A percentile compares a stretch with the other conserved stretches of the same genome.
These are phyloP conservation scores for Emergomyces pasteurianus DNA, from an alignment of 2,329 filamentous ascomycete genomes.

Conservation along the genomic window DNA sequence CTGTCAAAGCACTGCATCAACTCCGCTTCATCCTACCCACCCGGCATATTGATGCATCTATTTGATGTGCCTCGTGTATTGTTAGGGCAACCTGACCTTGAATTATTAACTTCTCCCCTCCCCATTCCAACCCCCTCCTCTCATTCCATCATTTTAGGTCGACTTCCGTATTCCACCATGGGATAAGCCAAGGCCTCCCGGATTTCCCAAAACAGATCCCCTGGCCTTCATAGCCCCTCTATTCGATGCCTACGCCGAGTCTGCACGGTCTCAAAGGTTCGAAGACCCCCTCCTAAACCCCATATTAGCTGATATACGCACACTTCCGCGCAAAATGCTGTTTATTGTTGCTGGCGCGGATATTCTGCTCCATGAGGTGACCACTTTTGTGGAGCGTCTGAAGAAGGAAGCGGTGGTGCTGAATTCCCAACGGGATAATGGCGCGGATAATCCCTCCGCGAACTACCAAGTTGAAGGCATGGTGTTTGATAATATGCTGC, in stretches of 20 bases:
- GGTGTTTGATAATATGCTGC: constrained; percentile 19
- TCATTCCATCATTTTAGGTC: too few relatives aligned
- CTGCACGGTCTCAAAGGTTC: constrained; percentile 12
- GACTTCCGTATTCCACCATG: constrained; percentile 30
- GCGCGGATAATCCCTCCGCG: not conserved
- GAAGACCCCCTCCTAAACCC: constrained; percentile 28
- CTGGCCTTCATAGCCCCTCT: constrained; percentile 29
- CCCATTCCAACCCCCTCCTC: too few relatives aligned
- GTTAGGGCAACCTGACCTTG: not conserved
- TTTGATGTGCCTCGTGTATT: too few relatives aligned
- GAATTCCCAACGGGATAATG: not conserved
- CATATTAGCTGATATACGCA: constrained; percentile 22
- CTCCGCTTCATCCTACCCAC: too few relatives aligned
- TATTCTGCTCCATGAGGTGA: constrained; percentile 32
- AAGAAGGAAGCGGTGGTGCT: constrained; percentile 14
- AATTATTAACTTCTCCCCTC: too few relatives aligned
- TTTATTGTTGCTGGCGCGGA: constrained; percentile 32
- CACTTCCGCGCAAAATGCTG: constrained; percentile 28
- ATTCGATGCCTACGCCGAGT: constrained; percentile 34
- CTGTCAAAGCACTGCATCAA: not conserved
- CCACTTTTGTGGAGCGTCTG: constrained; percentile 26
- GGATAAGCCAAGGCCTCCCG: constrained; percentile 28
- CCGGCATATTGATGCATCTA: too few relatives aligned
- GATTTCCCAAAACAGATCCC: constrained; percentile 29
- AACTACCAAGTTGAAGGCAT: constrained; percentile 15